Evolutionary conservation across 2,329 filamentous ascomycete species (phyloP).

Genomic region (Didymellaceae sp.): DNA sequence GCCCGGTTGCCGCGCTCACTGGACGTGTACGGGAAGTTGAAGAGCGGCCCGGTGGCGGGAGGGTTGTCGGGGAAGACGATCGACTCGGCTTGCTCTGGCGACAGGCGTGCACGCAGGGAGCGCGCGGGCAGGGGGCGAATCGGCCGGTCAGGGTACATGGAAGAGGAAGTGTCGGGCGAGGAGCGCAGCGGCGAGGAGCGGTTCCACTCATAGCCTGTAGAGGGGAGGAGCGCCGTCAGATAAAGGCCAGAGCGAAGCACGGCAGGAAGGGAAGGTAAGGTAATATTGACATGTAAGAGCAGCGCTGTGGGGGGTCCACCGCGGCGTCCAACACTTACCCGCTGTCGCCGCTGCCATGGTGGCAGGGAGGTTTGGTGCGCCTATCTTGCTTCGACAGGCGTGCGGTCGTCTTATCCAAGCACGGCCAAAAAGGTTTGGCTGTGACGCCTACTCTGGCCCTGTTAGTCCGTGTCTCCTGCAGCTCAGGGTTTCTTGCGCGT

Average conservation of each 20-base stretch:
- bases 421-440: conserved; percentile 16
- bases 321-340: conserved; percentile 44
- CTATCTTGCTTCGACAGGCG: conserved; percentile 20
- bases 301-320: conserved; percentile 29
- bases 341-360: conserved; percentile 51
- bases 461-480: conserved; percentile 23
- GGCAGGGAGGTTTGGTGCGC: conserved; percentile 33
- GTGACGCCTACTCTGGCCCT: conserved; percentile 23
- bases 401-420: conserved; percentile 11
- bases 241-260: conserved; percentile 31
- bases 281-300: conserved; percentile 30
- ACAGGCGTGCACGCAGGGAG: conserved; percentile 84
- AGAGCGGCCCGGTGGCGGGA: conserved; percentile 74
- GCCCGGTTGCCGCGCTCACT: conserved; percentile 37
- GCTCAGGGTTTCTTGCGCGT: conserved; percentile 1
- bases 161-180: conserved; percentile 74
- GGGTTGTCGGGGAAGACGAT: conserved; percentile 83
- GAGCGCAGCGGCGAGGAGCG: conserved; percentile 50
- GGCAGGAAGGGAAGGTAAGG: conserved; percentile 24
- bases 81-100: conserved; percentile 80
- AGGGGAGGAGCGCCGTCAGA: conserved; percentile 44
- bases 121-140: conserved; percentile 93
- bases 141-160: conserved; percentile 84
- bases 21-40: conserved; percentile 68
- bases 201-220: conserved; percentile 51